phyloP scores from a whole-genome alignment of 129 eudicot species.

The Centrapalus pauciflorus region DNA sequence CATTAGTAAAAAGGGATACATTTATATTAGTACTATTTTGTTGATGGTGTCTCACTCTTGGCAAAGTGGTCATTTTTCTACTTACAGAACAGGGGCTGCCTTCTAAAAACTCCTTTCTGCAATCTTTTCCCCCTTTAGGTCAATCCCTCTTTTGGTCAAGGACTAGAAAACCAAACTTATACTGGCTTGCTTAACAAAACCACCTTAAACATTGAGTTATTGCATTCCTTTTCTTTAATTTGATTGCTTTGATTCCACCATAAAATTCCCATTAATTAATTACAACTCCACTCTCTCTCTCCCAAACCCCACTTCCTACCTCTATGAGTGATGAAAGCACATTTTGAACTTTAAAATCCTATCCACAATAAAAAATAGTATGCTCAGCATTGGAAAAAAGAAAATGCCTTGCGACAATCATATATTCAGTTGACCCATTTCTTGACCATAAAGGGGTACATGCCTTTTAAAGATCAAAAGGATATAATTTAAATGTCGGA shows the following conservation, averaged over 20 bases:
- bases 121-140: conserved; percentile 17
- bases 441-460: conserved; percentile 19
- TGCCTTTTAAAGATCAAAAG: conserved; percentile 12
- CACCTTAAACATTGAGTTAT: conserved; percentile 33
- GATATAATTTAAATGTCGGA: neutral
- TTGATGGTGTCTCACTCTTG: neutral
- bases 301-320: conserved; percentile 14
- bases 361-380: conserved; percentile 29
- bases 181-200: conserved; percentile 14
- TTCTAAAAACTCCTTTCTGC: conserved; percentile 20
- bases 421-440: conserved; percentile 29
- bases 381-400: conserved; percentile 21
- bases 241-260: conserved; percentile 18
- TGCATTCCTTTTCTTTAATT: conserved; percentile 19
- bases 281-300: conserved; percentile 18
- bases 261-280: conserved; percentile 21
- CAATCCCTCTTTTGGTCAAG: conserved; percentile 4
- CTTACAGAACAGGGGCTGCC: conserved; percentile 33
- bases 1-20: conserved; percentile 7
- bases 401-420: conserved; percentile 22
- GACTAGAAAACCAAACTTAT: conserved; percentile 9
- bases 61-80: conserved; percentile 35
- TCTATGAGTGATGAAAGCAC: conserved; percentile 34
- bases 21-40: conserved; percentile 13
- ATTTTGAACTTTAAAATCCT: conserved; percentile 18